phyloP scores from a whole-genome alignment of 1,284 basidiomycete genomes.

The Entoloma clypeatum region DNA sequence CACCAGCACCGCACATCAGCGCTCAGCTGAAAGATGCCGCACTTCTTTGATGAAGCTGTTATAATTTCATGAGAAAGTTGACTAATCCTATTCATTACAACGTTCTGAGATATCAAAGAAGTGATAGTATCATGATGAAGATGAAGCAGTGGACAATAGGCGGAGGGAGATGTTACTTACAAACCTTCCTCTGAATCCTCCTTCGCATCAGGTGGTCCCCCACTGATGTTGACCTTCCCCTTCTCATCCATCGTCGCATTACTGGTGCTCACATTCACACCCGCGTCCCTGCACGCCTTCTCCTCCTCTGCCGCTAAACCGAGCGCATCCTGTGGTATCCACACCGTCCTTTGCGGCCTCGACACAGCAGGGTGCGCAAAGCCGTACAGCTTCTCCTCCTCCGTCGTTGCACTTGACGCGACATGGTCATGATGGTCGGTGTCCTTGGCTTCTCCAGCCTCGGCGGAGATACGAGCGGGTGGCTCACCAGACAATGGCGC shows the following conservation, averaged over 20 bases:
- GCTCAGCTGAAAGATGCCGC: too few relatives aligned
- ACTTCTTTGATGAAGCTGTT: too few relatives aligned
- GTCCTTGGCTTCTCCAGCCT: slow-evolving; percentile 8
- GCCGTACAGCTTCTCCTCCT: slow-evolving; percentile 44
- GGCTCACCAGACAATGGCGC: not conserved
- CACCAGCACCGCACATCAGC: too few relatives aligned
- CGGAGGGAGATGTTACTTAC: too few relatives aligned
- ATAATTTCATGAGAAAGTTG: too few relatives aligned
- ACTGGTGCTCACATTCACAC: slow-evolving; percentile 53
- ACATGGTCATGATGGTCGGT: slow-evolving; percentile 5
- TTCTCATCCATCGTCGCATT: slow-evolving; percentile 64
- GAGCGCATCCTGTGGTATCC: slow-evolving; percentile 74
- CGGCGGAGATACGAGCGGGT: slow-evolving; percentile 2
- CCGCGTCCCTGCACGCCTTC: slow-evolving; percentile 48
- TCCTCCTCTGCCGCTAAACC: slow-evolving; percentile 68
- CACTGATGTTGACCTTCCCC: slow-evolving; percentile 58
- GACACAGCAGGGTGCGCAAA: slow-evolving; percentile 83
- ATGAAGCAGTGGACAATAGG: too few relatives aligned
- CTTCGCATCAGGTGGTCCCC: slow-evolving; percentile 28
- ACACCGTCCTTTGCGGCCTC: slow-evolving; percentile 71
- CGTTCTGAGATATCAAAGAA: too few relatives aligned
- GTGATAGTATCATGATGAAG: too few relatives aligned
- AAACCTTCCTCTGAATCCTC: slow-evolving; percentile 18
- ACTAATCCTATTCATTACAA: too few relatives aligned
- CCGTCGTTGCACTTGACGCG: slow-evolving; percentile 6